A percentile compares a stretch with the other conserved stretches of the same genome.
phyloP scores from a whole-genome alignment of 1,284 basidiomycete genomes.

The Trametes versicolor region DNA sequence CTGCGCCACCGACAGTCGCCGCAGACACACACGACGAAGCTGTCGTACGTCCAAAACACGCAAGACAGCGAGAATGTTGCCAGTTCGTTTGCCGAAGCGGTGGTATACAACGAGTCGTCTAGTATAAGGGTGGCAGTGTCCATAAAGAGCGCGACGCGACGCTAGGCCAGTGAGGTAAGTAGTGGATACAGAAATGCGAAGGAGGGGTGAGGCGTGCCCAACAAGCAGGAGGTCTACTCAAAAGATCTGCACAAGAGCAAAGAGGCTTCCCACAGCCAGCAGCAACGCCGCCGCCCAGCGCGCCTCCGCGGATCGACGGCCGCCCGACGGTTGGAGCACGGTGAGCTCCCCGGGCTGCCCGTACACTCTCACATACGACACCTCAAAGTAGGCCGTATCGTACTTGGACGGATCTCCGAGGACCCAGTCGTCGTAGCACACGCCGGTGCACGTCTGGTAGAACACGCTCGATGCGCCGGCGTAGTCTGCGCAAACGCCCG shows the following conservation, averaged over 20 bases:
- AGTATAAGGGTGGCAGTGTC: not conserved
- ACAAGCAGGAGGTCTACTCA: conserved; percentile 5
- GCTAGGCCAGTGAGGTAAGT: not conserved
- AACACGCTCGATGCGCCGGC: conserved; percentile 61
- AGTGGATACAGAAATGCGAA: not conserved
- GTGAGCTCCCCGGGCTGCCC: conserved; percentile 46
- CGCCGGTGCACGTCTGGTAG: conserved; percentile 69
- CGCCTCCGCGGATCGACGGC: conserved; percentile 35
- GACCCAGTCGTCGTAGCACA: conserved; percentile 81
- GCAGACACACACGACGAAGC: conserved; percentile 7
- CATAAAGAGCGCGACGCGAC: not conserved
- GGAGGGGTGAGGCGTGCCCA: conserved; percentile 1
- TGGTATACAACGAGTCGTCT: conserved; percentile 9
- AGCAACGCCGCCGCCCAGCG: conserved; percentile 14
- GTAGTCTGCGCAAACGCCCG: conserved; percentile 34
- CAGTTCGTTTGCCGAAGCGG: not conserved
- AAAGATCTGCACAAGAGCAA: conserved; percentile 25
- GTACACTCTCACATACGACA: conserved; percentile 68
- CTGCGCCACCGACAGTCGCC: conserved; percentile 14
- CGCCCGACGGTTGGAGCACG: conserved; percentile 38
- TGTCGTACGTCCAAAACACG: conserved; percentile 12
- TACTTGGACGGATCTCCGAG: conserved; percentile 72
- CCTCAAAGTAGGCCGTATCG: conserved; percentile 81
- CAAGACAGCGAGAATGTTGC: conserved; percentile 12
- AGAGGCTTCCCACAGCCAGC: conserved; percentile 27